These are phyloP conservation scores for Trypanosoma avium DNA, from an alignment of 208 protist genomes.

Conservation along the genomic window DNA sequence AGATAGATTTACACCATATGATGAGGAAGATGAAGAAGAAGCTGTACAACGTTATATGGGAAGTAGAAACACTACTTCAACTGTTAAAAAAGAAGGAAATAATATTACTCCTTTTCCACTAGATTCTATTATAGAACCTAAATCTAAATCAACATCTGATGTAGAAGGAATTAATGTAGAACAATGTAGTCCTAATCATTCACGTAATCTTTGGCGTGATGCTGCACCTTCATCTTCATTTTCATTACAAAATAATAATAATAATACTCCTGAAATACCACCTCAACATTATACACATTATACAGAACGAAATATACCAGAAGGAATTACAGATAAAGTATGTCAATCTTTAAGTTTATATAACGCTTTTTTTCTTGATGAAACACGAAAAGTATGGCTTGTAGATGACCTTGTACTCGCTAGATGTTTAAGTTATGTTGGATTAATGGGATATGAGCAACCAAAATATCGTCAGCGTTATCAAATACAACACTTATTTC, in stretches of 20 bases:
- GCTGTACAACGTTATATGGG: constrained; percentile 60
- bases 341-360: constrained; percentile 50
- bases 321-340: background rate
- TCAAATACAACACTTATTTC: constrained; percentile 4
- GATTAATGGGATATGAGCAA: constrained; percentile 72
- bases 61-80: background rate
- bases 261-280: too few relatives aligned
- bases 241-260: background rate
- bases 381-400: constrained; percentile 40
- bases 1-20: constrained; percentile 21
- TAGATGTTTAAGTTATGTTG: constrained; percentile 70
- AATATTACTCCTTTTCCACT: background rate
- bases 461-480: constrained; percentile 24
- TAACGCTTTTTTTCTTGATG: constrained; percentile 71
- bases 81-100: background rate
- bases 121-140: constrained; percentile 4
- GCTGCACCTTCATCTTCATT: background rate
- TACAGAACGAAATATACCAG: background rate
- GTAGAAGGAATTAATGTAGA: constrained; percentile 1
- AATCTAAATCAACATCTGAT: background rate
- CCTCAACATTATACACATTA: background rate
- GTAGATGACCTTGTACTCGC: constrained; percentile 74
- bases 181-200: background rate
- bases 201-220: background rate
- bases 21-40: constrained; percentile 66